phyloP scores from a whole-genome alignment of 345 rosid genomes.

The Salix viminalis region DNA sequence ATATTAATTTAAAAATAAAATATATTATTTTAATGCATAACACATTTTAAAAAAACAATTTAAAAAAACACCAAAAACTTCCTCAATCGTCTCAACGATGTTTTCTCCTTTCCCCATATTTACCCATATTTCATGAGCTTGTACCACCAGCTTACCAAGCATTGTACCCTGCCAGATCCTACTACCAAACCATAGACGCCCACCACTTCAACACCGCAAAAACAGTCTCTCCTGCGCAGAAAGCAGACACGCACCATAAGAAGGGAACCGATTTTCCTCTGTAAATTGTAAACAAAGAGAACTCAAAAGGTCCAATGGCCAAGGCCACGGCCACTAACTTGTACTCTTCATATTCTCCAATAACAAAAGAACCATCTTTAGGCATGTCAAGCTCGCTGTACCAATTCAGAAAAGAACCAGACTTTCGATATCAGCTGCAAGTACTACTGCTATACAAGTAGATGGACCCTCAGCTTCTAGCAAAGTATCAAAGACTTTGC shows the following conservation, averaged over 20 bases:
- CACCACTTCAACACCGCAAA: not conserved
- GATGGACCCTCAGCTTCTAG: conserved; percentile 39
- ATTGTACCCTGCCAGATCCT: not conserved
- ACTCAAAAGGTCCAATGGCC: not conserved
- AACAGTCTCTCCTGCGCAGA: too few species aligned
- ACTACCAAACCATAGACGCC: not conserved
- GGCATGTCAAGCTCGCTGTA: conserved; percentile 8
- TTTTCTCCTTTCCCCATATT: not conserved
- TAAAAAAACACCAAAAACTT: too few species aligned
- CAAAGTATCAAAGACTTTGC: conserved; percentile 49
- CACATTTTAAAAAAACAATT: too few species aligned
- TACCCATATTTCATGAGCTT: not conserved
- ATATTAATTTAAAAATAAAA: too few species aligned
- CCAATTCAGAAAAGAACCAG: conserved; percentile 11
- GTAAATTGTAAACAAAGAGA: not conserved
- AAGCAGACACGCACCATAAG: too few species aligned
- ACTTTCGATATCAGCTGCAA: conserved; percentile 29
- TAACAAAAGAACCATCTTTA: conserved; percentile 6
- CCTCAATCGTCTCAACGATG: too few species aligned
- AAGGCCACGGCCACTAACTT: conserved; percentile 49
- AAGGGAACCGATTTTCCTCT: not conserved
- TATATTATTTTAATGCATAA: too few species aligned
- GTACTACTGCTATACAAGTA: conserved; percentile 42
- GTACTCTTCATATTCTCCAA: conserved; percentile 17
- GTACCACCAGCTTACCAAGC: not conserved